Conservation (phyloP, 1,284 basidiomycete species). For the Anthracocystis panici-leucophaei region DNA sequence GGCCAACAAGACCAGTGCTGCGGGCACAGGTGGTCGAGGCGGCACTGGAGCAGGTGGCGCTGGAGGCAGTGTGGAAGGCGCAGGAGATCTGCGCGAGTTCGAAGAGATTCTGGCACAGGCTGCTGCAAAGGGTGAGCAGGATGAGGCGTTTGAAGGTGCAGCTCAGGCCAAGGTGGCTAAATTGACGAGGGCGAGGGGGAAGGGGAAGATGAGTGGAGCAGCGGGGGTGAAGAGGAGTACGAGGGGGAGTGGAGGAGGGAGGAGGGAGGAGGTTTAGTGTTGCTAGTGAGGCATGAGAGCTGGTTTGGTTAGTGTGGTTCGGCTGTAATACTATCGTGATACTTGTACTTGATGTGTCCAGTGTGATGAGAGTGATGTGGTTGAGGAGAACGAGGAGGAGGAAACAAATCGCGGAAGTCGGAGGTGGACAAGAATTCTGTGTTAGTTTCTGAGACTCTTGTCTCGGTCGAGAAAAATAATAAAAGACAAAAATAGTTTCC, state of each 20-base stretch:
- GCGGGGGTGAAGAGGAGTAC: slow-evolving; percentile 24
- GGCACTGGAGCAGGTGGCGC: slow-evolving; percentile 7
- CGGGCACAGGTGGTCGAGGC: slow-evolving; percentile 21
- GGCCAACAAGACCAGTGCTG: slow-evolving; percentile 41
- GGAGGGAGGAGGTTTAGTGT: slow-evolving; percentile 24
- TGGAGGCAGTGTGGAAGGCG: slow-evolving; percentile 21
- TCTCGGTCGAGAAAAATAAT: too few relatives aligned
- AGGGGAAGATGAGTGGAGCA: slow-evolving; percentile 23
- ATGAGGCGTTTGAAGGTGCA: slow-evolving; percentile 83
- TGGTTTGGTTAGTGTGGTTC: neutral
- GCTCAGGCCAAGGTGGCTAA: slow-evolving; percentile 55
- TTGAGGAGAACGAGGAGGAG: neutral
- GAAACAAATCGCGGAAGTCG: neutral
- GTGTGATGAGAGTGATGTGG: neutral
- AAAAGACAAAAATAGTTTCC: too few relatives aligned
- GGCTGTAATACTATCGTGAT: slow-evolving; percentile 9
- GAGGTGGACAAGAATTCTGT: neutral
- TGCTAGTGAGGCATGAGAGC: slow-evolving; percentile 34
- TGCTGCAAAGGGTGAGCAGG: slow-evolving; percentile 86
- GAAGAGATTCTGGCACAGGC: slow-evolving; percentile 84
- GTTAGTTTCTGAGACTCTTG: too few relatives aligned
- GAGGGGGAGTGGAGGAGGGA: slow-evolving; percentile 10
- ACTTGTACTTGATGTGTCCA: neutral
- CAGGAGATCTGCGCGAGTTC: slow-evolving; percentile 63
- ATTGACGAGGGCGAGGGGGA: slow-evolving; percentile 28